Base-by-base conservation (phyloP, 257 asterid genomes). In the Ocimum tenuiflorum region DNA sequence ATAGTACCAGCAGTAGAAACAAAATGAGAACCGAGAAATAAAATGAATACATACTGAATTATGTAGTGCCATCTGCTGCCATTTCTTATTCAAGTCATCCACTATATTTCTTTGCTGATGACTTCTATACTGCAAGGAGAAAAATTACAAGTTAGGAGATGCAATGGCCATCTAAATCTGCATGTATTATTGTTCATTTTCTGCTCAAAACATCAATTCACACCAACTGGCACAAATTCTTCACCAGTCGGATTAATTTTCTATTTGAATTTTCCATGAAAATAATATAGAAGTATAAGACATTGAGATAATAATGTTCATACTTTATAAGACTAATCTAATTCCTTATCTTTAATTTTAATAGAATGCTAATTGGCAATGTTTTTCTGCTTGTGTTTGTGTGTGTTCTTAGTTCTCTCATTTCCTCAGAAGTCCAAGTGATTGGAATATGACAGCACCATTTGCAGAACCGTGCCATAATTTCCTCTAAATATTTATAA, bases 71-170 rank as follows among this genome's bases (percentile, higher is more conserved):
- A 82, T 43, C 80, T 86, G 97, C 86, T 72, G 83, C 99, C 96
- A 91, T 79, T 83, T 90, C 81, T 86, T 88, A 57, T 90, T 83
- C 79, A 94, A 78, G 75, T 94, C 96, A 65, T 94, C 97, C 49
- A 77, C 87, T 27, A 84, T 63, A 61, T 79, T 70, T 14, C 77
- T 82, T 1, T 86, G 85, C 71, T 91, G 91, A 77, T 82, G 72
- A 69, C 87, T 86, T 65, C 95, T 91, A 53, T 90, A 88, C 99
- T 94, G 81, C 36, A 15, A 62, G n/a, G 61, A 57, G 45, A 27
- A 52, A 69, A 38, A 20, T 24, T 63, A 12, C 14, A 71, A 69
- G 38, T 61, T 50, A 54, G 61, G 53, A 67, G 24, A 63, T 41
- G 66, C 24, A 48, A 53, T 42, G 38, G 63, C 46, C 52, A 54